Evolutionary conservation across 495 filamentous ascomycete genomes (phyloP), one percentile per base, ranked within the genome.

Genomic region (Penicillium desertorum): DNA sequence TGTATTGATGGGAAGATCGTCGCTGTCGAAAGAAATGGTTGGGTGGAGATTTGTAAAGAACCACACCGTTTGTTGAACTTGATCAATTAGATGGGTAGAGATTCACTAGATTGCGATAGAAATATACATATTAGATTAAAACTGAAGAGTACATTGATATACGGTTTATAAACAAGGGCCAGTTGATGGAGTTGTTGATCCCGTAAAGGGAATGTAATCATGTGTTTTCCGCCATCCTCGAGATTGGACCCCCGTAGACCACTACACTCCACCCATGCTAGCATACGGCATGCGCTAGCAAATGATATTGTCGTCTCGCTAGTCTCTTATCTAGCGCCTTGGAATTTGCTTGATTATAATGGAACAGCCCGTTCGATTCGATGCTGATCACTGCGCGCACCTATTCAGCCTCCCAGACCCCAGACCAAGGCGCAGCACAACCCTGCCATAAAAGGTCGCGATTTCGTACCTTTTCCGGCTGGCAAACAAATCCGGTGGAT

Each of bases 1-100:
- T 98, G 92, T 65, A 76, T 98, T 22, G 93, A 98, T 74, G 93
- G 93, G 12, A 88, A 86, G 56, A 92, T 96, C 60, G 81, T 96
- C 10, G 80, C 79, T 53, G 67, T 96, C 17, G 84, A 85, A 44
- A 62, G 79, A 57, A 84, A 80, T 0, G 92, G 93, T 7, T 88
- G 83, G 83, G 82, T 94, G 72, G 81, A 85, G 49, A 76, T 95
- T 17, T 63, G 62, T 51, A 80, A 72, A 65, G 76, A 77, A 37
- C 17, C 62, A 22, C 54, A 59, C 19, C 56, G 46, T 41, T 45
- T 66, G 53, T 41, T 77, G 29, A 58, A 64, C 45, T 42, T 77
- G 48, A 64, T 62, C 27, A 56, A 51, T 27, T 66, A 32, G 56
- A n/a, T n/a, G n/a, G n/a, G 55, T 30, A 14, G 7, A 39, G 36